Evolutionary conservation across 208 protist species (phyloP), one percentile per base, ranked within the genome.

Genomic region (Strigomonas galati): DNA sequence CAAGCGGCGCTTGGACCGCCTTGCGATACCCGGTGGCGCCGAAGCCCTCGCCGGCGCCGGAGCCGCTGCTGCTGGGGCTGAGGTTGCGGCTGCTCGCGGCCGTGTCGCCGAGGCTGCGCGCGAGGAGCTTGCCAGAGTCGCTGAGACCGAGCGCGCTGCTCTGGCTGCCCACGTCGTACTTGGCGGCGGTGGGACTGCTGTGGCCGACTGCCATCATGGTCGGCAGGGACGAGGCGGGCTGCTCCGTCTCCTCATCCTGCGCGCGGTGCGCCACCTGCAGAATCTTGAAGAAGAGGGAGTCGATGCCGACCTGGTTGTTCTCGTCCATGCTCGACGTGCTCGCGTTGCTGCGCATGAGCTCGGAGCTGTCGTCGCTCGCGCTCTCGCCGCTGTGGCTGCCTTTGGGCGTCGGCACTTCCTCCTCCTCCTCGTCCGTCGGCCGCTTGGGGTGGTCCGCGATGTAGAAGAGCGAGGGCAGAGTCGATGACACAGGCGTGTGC

Each of bases 211-310:
- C 53, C 55, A 62, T 26, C 26, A 52, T 10, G 27, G 26, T 28
- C 1, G 53, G 26, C 0, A 43, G 10, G 12, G 62, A 14, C 14
- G 5, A 2, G 17, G 32, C 51, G 1, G 9, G 31, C 46, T 21
- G 21, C 51, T 62, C 43, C n/a, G 35, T 48, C 30, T 66, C 54
- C 21, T 21, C 15, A 0, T 27, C 49, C 59, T 46, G 48, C 43
- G 48, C 35, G 0, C 58, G 59, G 0, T 40, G 12, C 37, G 46
- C 35, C 24, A 62, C 69, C 48, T 68, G 28, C 49, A 68, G 43
- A 21, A 74, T 35, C 6, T 48, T 23, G 35, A 59, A 74, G 56
- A 74, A 74, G 30, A 74, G 62, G 10, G 53, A 56, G 49, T 67
- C 56, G 43, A 72, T 54, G 67, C 67, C 60, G 24, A 73, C 31